These are phyloP conservation scores for Backusella tuberculispora DNA, from an alignment of 192 early-diverging fungal genomes.

Conservation along the genomic window DNA sequence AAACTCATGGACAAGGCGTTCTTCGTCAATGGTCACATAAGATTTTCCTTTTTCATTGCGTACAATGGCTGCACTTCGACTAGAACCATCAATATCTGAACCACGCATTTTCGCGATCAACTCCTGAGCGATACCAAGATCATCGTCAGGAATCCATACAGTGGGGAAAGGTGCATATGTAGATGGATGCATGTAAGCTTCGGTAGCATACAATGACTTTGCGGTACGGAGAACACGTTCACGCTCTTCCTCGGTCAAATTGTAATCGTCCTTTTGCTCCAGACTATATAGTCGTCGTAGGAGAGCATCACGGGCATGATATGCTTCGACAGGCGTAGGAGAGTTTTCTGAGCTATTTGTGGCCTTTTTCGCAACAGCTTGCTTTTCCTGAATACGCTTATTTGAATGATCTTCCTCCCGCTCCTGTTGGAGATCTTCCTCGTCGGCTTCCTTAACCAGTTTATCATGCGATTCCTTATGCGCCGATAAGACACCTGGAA, in stretches of 20 bases:
- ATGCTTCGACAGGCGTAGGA: neutral
- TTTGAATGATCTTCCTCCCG: neutral
- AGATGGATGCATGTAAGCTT: constrained; percentile 52
- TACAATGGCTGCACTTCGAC: constrained; percentile 34
- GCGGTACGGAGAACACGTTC: neutral
- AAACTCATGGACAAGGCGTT: constrained; percentile 11
- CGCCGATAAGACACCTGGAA: neutral
- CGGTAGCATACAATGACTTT: constrained; percentile 29
- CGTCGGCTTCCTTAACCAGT: neutral
- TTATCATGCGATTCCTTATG: neutral
- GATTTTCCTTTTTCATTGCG: constrained; percentile 33
- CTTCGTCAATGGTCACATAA: constrained; percentile 32
- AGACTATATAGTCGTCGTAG: neutral
- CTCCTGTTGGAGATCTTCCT: neutral
- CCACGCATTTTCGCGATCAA: constrained; percentile 38
- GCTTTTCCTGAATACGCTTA: neutral
- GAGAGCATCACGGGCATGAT: neutral
- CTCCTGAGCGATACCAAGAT: constrained; percentile 41
- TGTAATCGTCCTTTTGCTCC: neutral
- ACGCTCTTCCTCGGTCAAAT: neutral
- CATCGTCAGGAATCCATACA: constrained; percentile 57
- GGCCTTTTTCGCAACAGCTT: neutral
- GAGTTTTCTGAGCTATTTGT: neutral
- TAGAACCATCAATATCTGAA: constrained; percentile 38
- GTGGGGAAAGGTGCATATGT: constrained; percentile 39